Evolutionary conservation across 805 yeast species (phyloP), one percentile per base, ranked within the genome.

Genomic region (Myxozyma mucilagina): DNA sequence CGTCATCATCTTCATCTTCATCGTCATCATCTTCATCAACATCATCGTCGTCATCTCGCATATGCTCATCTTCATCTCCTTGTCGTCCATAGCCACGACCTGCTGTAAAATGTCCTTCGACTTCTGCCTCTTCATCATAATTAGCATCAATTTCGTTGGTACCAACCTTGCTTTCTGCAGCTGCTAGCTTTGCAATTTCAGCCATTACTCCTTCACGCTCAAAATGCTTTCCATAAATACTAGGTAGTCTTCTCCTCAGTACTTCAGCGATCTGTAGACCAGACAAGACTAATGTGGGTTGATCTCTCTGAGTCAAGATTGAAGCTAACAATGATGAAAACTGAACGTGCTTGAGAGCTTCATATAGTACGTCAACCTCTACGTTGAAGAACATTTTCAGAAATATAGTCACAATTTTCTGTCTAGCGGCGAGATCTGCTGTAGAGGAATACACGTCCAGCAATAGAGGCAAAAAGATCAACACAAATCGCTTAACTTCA

Each of bases 151-250:
- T 64, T 8, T 59, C 68, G 16, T 54, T 38, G n/a, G 3, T n/a
- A 11, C 41, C n/a, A n/a, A 3, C 45, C n/a, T 50, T n/a, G 3
- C 31, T 44, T 18, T 36, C 32, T 44, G 47, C 47, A 51, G 42
- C 67, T 39, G 64, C 65, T 8, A 68, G 64, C 31, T 72, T 73
- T 9, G 73, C 65, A 9, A 81, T 76, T 69, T 86, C 89, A 16
- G 79, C 73, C 3, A 86, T 70, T n/a, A 87, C 72, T 0, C 97
- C 97, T 68, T 90, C 96, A 57, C 88, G 80, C 67, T 82, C 87
- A 63, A 90, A 82, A 8, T 76, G 78, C 0, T 71, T 68, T 5
- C 84, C 68, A 58, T 82, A 85, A 0, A 72, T 60, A 0, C 73
- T 74, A 0, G 86, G 80, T 16, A 80, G 74, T 47, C 79, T 77